Base-by-base conservation (phyloP, 1,139 yeast genomes). In the Pneumocystis oryctolagi region DNA sequence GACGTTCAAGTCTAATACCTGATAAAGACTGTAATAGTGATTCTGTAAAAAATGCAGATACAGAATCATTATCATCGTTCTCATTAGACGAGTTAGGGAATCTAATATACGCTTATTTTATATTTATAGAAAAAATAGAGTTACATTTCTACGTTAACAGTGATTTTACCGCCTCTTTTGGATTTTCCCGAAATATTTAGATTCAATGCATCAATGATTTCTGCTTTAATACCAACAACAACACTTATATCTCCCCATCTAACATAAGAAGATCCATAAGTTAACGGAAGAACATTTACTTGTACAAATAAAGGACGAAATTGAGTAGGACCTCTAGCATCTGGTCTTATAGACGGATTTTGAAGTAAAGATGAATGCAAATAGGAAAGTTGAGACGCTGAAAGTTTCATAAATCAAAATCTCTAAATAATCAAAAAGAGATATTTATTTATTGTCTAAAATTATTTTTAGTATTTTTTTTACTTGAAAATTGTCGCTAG, bases 231-330 rank as follows among this genome's bases (percentile, higher is more conserved):
- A 4, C 59, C n/a, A 12, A 57, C 59, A 35, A 30, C 28, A 14
- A 57, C 42, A 35, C 30, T 14, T 20, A 30, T 39, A 20, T 35
- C 37, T 12, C 20, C 42, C 42, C 59, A 35, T 30, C 20, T 35
- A 25, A 57, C 14, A 35, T 28, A 20, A 28, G 42, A 35, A 18
- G 59, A 57, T 12, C 59, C 59, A 57, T 35, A 57, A 57, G 59
- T 12, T 9, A 39, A 35, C 12, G 59, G 59, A 57, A 57, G 37
- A 35, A 57, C 16, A 57, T 35, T 20, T 20, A 39, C 30, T 30
- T 57, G 59, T 35, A 30, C 42, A 35, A 39, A 35, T 20, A 57
- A 35, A n/a, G 59, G 59, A 20, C 59, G 59, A 57, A 57, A 57
- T 12, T 35, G 40, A 18, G 18, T 35, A 57, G 59, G 30, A 20